Base-by-base conservation (phyloP, 768 basidiomycete species). In the Tricholoma matsutake region DNA sequence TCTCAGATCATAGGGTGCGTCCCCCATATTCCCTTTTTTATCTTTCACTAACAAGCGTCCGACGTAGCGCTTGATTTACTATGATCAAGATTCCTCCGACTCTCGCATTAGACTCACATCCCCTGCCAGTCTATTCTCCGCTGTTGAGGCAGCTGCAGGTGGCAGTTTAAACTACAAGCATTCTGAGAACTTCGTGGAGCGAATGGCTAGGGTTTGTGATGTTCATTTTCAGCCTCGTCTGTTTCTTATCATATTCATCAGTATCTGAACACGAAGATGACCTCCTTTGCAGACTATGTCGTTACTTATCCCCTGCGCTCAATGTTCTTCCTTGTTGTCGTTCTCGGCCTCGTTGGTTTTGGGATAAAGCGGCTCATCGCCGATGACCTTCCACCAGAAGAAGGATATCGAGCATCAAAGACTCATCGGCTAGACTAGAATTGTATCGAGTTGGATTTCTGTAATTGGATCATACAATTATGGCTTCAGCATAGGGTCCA, bases 1-100 rank as follows among this genome's bases (percentile, higher is more conserved):
- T 97, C 59, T 83, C 89, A 1, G 91, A 96, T 72, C 94, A 96
- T 63, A 76, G 81, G 69, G 92, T 93, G 63, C 57, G 86, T 74
- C 35, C 13, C 34, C 16, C 53, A 18, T 41, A 55, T 43, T 20
- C n/a, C 20, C 47, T 32, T 55, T n/a, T 60, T 31, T 13, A 10
- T 58, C 31, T 54, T 20, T 49, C 13, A 56, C 8, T 45, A 34
- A 49, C 29, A 14, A 10, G 20, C 39, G 59, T 29, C 45, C 14
- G 10, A 18, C 35, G 16, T 68, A 94, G 92, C 78, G 77, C 35
- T 72, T 92, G 58, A 68, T 92, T 35, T 97, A 96, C 68, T 95
- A 89, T 67, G 85, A 94, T 67, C 72, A 72, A 18, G 92, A 92
- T 61, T 75, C 79, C 14, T 69, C 77, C 1, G 85, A 87, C 1